Evolutionary conservation across 192 early-diverging fungal genomes (phyloP), one percentile per base, ranked within the genome.

Genomic region (Phlyctochytrium planicorne): DNA sequence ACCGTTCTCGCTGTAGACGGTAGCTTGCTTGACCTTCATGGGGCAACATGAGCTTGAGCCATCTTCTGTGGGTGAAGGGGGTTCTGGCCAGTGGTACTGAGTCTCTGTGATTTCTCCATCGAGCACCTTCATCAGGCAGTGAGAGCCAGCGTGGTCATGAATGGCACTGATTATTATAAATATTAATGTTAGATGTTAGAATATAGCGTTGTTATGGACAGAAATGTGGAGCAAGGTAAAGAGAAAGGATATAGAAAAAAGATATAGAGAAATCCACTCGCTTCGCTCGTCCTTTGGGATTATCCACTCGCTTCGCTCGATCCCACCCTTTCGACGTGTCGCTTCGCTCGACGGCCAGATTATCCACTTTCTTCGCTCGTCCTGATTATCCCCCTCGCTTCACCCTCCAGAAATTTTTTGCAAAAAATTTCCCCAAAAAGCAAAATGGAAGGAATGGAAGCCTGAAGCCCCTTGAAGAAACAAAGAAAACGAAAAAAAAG

Each of bases 81-180:
- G 69, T n/a, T 80, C 72, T 0, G 94, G 94, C 88, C 88, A 91
- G 2, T 90, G 81, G 67, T 85, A 97, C 33, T 86, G 77, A 0
- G 91, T 87, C 62, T 97, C 94, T 62, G 79, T 68, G 3, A 97
- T 75, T 56, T 89, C 78, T 2, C 94, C 94, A 47, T 88, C 89
- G 10, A 97, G 80, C 3, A 97, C 78, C 69, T 95, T 94, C 91
- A 97, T 92, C 69, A 94, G 80, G 72, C 94, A 97, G 73, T 97
- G 94, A 29, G 91, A 87, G 27, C 87, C 86, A 4, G 91, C 78
- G 65, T 97, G 94, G 78, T 95, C 92, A 71, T 97, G 94, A 67
- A 97, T 93, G 17, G 94, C 88, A 65, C 91, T 91, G 35, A 47
- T 47, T 47, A 47, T 47, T 47, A 14, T 6, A 20, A 47, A 47